These are phyloP conservation scores for Candida ulmi DNA, from an alignment of 805 yeast species.

Conservation along the genomic window DNA sequence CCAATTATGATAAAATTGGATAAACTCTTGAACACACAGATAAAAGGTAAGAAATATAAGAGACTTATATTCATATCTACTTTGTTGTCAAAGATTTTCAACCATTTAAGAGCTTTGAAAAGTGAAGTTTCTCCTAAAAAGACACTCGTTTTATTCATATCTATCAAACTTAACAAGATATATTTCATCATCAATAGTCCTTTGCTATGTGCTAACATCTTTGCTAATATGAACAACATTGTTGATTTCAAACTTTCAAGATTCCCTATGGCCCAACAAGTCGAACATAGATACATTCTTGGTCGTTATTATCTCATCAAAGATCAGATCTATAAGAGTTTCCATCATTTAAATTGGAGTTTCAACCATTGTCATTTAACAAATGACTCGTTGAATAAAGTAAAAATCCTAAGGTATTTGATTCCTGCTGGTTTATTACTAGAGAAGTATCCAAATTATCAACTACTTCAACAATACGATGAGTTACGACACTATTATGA, in stretches of 20 bases:
- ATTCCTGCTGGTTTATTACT: constrained; percentile 48
- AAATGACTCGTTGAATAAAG: constrained; percentile 8
- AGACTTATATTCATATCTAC: constrained; percentile 22
- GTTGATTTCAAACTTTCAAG: constrained; percentile 36
- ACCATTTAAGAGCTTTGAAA: constrained; percentile 25
- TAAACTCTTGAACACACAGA: constrained; percentile 35
- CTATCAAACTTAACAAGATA: constrained; percentile 42
- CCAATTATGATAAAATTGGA: constrained; percentile 43
- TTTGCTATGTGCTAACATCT: constrained; percentile 53
- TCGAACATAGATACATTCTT: constrained; percentile 48
- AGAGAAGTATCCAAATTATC: constrained; percentile 43
- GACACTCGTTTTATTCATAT: constrained; percentile 41
- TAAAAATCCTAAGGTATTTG: constrained; percentile 37
- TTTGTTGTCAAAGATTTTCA: constrained; percentile 20
- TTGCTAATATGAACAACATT: constrained; percentile 48
- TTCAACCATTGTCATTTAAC: constrained; percentile 19
- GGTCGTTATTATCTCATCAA: constrained; percentile 51
- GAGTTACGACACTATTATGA: constrained; percentile 30
- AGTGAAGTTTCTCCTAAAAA: constrained; percentile 32
- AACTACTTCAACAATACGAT: constrained; percentile 17
- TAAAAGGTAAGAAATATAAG: constrained; percentile 38
- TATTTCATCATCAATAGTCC: constrained; percentile 52
- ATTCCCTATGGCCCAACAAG: constrained; percentile 38
- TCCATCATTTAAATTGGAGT: constrained; percentile 41
- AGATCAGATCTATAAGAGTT: constrained; percentile 41